Evolutionary conservation across 768 basidiomycete genomes (phyloP).

Genomic region (Pisolithus marmoratus): DNA sequence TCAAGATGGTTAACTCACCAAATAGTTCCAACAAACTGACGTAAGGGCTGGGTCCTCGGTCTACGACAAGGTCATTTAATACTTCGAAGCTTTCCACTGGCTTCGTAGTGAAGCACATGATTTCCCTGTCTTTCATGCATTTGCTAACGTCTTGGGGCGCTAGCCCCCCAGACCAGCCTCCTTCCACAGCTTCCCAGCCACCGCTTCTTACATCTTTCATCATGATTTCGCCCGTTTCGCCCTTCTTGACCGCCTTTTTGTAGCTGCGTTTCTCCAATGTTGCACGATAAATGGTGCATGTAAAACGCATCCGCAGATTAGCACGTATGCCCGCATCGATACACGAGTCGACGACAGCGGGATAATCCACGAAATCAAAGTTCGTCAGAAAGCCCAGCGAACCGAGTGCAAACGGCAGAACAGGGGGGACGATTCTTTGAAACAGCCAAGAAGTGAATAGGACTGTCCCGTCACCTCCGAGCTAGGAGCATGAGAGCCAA

Average conservation of each 20-base stretch:
- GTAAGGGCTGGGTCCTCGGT: slow-evolving; percentile 96
- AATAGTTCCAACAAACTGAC: slow-evolving; percentile 95
- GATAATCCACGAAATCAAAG: slow-evolving; percentile 88
- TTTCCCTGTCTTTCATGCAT: slow-evolving; percentile 82
- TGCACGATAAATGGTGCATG: slow-evolving; percentile 95
- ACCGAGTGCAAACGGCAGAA: slow-evolving; percentile 93
- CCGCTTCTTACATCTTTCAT: slow-evolving; percentile 88
- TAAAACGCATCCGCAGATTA: slow-evolving; percentile 98
- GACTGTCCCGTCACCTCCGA: slow-evolving; percentile 97
- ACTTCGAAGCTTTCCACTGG: slow-evolving; percentile 96
- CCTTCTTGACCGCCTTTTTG: slow-evolving; percentile 85
- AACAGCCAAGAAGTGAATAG: slow-evolving; percentile 99
- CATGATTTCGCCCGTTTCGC: slow-evolving; percentile 92
- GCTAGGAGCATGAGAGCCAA: slow-evolving; percentile 39
- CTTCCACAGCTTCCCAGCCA: slow-evolving; percentile 96
- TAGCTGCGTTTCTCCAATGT: slow-evolving; percentile 65
- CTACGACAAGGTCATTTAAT: slow-evolving; percentile 95
- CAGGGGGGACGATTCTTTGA: slow-evolving; percentile 97
- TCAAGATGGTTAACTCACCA: slow-evolving; percentile 47
- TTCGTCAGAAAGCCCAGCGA: slow-evolving; percentile 97
- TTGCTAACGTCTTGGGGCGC: slow-evolving; percentile 39
- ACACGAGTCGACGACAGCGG: slow-evolving; percentile 77
- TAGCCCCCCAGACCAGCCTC: slow-evolving; percentile 51
- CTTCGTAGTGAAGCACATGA: slow-evolving; percentile 95
- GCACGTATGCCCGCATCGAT: slow-evolving; percentile 94